These are phyloP conservation scores for Achlya hypogyna DNA, from an alignment of 352 stramenopile genomes.

Conservation along the genomic window DNA sequence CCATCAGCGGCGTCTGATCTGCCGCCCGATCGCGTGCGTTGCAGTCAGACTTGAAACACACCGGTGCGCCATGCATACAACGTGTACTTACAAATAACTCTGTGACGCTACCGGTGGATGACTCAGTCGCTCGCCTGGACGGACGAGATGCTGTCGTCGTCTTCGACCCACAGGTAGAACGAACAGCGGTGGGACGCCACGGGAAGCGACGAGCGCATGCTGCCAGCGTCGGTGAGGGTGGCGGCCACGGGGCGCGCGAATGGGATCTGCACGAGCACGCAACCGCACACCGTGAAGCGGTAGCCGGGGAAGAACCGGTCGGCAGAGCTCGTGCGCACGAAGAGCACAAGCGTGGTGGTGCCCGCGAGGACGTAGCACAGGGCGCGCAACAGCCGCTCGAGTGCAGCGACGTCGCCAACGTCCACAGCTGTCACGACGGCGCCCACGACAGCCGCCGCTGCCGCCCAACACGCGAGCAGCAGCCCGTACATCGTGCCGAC, in stretches of 20 bases:
- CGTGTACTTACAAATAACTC: too few species aligned
- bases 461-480: conserved; percentile 19
- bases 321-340: conserved; percentile 4
- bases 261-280: neutral
- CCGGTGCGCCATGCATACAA: too few species aligned
- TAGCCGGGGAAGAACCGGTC: conserved; percentile 17
- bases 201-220: neutral
- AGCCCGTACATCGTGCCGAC: conserved; percentile 22
- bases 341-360: neutral
- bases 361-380: neutral
- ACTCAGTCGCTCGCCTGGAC: neutral
- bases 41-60: too few species aligned
- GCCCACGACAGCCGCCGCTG: conserved; percentile 12
- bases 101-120: neutral
- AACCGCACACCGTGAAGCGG: neutral
- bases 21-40: too few species aligned
- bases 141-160: neutral
- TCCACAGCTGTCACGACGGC: neutral
- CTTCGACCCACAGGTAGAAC: neutral
- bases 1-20: too few species aligned
- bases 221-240: neutral
- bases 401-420: neutral
- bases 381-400: neutral
- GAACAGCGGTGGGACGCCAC: neutral
- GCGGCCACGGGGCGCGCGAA: neutral